phyloP scores from a whole-genome alignment of 208 protist species.

The Acanthamoeba royreba region DNA sequence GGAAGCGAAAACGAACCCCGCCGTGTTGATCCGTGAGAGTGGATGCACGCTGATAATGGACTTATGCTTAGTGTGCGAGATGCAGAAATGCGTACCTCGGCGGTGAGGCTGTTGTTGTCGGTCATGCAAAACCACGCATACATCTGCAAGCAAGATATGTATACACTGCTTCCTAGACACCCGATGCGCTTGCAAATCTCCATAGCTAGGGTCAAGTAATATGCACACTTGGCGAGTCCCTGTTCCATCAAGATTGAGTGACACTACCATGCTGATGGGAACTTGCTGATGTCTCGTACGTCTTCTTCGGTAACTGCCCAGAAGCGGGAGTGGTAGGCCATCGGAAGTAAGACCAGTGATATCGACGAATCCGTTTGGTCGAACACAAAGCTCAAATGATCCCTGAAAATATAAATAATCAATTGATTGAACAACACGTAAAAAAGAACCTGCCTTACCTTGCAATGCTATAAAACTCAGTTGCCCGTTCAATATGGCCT shows the following conservation, averaged over 20 bases:
- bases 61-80: not conserved
- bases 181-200: not conserved
- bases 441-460: not conserved
- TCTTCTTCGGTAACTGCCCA: not conserved
- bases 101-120: not conserved
- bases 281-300: not conserved
- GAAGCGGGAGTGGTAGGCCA: conserved; percentile 1
- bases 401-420: not conserved
- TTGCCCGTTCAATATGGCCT: not conserved
- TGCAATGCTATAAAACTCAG: not conserved
- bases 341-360: not conserved
- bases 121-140: conserved; percentile 32
- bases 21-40: too few species aligned
- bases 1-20: too few species aligned
- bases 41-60: not conserved
- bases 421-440: not conserved
- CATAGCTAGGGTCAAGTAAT: not conserved
- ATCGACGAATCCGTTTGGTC: not conserved
- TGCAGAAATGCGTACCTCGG: not conserved
- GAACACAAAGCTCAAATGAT: not conserved
- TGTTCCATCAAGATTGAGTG: not conserved
- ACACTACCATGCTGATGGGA: not conserved
- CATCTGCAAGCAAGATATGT: conserved; percentile 24
- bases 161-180: not conserved
- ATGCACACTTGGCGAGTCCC: not conserved